These are phyloP conservation scores for Lipomyces anomalus DNA, from an alignment of 805 yeast species.

Conservation along the genomic window DNA sequence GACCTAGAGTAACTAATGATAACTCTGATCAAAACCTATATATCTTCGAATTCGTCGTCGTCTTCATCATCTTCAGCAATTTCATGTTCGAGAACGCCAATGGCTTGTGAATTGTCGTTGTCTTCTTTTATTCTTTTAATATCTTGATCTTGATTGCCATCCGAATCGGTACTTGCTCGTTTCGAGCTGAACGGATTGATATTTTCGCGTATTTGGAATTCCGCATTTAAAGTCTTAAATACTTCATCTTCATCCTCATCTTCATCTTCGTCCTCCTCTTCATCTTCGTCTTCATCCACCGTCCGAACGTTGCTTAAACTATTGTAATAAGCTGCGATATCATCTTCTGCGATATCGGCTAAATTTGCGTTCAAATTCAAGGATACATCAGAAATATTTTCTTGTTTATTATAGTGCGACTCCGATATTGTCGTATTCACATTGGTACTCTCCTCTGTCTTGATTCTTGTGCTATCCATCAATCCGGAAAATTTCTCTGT, in stretches of 20 bases:
- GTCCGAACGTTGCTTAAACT: constrained; percentile 50
- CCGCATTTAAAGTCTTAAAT: too few relatives aligned
- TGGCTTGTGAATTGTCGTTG: neutral
- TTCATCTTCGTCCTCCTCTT: constrained; percentile 53
- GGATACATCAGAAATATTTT: too few relatives aligned
- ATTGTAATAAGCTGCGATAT: constrained; percentile 63
- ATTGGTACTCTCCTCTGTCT: constrained; percentile 52
- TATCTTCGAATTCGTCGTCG: constrained; percentile 27
- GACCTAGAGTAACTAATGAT: too few relatives aligned
- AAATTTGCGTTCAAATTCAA: too few relatives aligned
- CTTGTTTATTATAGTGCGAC: too few relatives aligned
- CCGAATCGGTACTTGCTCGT: neutral
- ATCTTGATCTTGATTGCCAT: constrained; percentile 30
- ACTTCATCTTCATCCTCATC: constrained; percentile 43
- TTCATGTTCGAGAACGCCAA: constrained; percentile 10
- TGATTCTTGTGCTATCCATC: constrained; percentile 23
- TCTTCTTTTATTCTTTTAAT: constrained; percentile 7
- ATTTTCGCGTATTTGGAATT: too few relatives aligned
- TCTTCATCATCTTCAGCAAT: constrained; percentile 31
- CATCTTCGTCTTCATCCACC: constrained; percentile 47
- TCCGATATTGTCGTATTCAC: too few relatives aligned
- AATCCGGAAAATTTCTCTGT: constrained; percentile 33
- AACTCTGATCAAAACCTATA: too few relatives aligned
- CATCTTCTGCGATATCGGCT: constrained; percentile 61
- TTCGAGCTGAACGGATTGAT: too few relatives aligned